Percentiles rank a stretch among this genome's conserved stretches.
These are phyloP conservation scores for Arabidopsis lyrata DNA, from an alignment of 441 rosid species.

Conservation along the genomic window DNA sequence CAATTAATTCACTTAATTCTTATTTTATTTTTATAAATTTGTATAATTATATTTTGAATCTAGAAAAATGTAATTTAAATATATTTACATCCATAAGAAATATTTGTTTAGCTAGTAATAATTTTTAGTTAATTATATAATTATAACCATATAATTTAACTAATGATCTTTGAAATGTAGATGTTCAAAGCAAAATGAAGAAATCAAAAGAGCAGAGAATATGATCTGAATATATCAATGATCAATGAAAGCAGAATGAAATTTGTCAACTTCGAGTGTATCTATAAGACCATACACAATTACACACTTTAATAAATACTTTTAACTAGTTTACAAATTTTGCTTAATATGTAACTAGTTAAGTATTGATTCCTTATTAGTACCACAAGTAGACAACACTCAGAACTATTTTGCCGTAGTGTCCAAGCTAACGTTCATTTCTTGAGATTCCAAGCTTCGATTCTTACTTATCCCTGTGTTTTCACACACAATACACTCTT, in stretches of 20 bases:
- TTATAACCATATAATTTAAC: too few relatives aligned
- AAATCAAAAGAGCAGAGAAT: neutral
- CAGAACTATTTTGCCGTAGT: conserved; percentile 10
- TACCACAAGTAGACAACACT: neutral
- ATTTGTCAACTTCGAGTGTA: neutral
- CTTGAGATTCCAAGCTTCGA: neutral
- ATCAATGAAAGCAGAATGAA: neutral
- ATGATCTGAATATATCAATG: neutral
- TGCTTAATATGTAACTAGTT: too few relatives aligned
- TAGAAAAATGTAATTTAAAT: too few relatives aligned
- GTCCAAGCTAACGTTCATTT: neutral
- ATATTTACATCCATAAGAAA: too few relatives aligned
- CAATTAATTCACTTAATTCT: too few relatives aligned
- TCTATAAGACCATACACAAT: neutral
- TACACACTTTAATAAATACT: too few relatives aligned
- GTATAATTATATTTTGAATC: too few relatives aligned
- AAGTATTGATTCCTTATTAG: too few relatives aligned
- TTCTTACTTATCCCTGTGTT: neutral
- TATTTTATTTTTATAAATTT: too few relatives aligned
- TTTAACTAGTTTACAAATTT: too few relatives aligned
- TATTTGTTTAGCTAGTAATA: too few relatives aligned
- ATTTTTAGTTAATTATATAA: too few relatives aligned
- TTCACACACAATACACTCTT: conserved; percentile 36
- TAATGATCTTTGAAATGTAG: neutral
- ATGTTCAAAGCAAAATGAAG: neutral